Conservation (phyloP, 768 basidiomycete species). For the Phanerochaete sordida region DNA sequence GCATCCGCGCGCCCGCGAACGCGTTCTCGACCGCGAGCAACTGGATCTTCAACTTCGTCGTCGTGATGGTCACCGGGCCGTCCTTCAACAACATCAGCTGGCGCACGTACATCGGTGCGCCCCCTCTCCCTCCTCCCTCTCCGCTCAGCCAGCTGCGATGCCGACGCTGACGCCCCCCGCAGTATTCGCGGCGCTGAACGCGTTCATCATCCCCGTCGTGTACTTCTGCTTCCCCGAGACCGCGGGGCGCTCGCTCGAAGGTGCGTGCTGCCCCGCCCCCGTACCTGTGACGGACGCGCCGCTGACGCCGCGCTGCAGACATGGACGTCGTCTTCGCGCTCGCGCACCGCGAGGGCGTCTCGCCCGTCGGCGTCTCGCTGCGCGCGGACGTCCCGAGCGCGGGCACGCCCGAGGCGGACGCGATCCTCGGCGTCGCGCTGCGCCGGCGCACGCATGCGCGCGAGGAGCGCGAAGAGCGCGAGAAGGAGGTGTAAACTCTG, state of each 20-base stretch:
- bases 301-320: too few species aligned
- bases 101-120: constrained; percentile 53
- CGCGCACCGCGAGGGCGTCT: constrained; percentile 30
- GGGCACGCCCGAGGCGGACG: constrained; percentile 32
- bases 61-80: constrained; percentile 61
- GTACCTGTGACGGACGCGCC: too few species aligned
- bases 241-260: constrained; percentile 55
- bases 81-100: constrained; percentile 56
- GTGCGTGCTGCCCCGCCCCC: constrained; percentile 20
- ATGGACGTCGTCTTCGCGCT: constrained; percentile 35
- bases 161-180: neutral
- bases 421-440: constrained; percentile 26
- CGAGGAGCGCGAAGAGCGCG: constrained; percentile 1
- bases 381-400: constrained; percentile 30
- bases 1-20: constrained; percentile 61
- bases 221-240: constrained; percentile 65
- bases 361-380: constrained; percentile 31
- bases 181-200: constrained; percentile 57
- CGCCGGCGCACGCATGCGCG: neutral
- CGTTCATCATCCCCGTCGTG: constrained; percentile 51
- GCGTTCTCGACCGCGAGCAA: constrained; percentile 53
- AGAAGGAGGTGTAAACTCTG: neutral
- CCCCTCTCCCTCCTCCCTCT: neutral
- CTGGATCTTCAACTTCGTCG: constrained; percentile 57
- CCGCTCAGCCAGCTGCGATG: neutral